Conservation (phyloP, 108 stramenopile species). For the Cyclostephanos invisitatus region DNA sequence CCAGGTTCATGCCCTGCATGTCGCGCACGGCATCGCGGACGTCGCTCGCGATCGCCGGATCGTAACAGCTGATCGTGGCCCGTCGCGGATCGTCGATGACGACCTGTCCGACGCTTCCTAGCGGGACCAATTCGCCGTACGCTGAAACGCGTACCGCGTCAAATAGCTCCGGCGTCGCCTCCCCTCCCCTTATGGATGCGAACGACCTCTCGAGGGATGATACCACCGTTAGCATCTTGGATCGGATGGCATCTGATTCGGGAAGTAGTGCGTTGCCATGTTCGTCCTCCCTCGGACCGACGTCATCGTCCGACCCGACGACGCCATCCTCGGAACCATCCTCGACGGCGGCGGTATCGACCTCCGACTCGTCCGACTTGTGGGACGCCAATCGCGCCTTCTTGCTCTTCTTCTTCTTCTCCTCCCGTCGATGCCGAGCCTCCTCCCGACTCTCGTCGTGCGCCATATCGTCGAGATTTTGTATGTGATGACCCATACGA, state of each 20-base stretch:
- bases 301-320: slow-evolving; percentile 10
- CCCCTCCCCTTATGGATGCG: slow-evolving; percentile 77
- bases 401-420: slow-evolving; percentile 68
- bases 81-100: slow-evolving; percentile 79
- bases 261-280: slow-evolving; percentile 58
- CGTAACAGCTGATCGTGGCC: slow-evolving; percentile 82
- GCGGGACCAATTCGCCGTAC: slow-evolving; percentile 68
- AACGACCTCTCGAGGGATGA: slow-evolving; percentile 64
- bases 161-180: slow-evolving; percentile 84
- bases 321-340: slow-evolving; percentile 14
- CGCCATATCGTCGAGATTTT: slow-evolving; percentile 72
- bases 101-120: slow-evolving; percentile 82
- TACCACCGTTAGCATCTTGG: slow-evolving; percentile 68
- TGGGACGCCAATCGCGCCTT: slow-evolving; percentile 39
- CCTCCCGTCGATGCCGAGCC: slow-evolving; percentile 66
- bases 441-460: slow-evolving; percentile 64
- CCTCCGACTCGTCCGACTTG: slow-evolving; percentile 7
- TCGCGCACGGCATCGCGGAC: slow-evolving; percentile 74
- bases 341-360: slow-evolving; percentile 5
- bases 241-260: slow-evolving; percentile 52
- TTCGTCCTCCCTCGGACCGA: slow-evolving; percentile 33
- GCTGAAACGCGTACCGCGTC: slow-evolving; percentile 76
- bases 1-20: slow-evolving; percentile 66
- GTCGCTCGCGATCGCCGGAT: slow-evolving; percentile 74
- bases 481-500: slow-evolving; percentile 69